These are phyloP conservation scores for Tympanopsis confertula DNA, from an alignment of 2,329 filamentous ascomycete genomes.

Conservation along the genomic window DNA sequence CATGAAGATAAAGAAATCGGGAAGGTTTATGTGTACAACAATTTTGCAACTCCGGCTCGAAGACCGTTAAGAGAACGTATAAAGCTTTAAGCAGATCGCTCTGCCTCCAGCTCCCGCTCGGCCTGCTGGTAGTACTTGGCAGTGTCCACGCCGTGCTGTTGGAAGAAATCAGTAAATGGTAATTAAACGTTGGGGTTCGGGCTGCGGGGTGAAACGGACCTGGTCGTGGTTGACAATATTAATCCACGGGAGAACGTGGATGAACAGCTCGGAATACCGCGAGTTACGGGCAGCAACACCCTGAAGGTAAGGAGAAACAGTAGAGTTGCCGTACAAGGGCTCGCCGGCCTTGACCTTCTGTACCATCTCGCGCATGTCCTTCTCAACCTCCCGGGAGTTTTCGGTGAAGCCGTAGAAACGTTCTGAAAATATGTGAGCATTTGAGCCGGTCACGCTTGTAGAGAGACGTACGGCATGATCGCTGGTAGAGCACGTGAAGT, in stretches of 20 bases:
- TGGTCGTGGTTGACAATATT: slow-evolving; percentile 56
- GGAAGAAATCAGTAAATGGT: slow-evolving; percentile 6
- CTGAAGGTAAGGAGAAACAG: slow-evolving; percentile 50
- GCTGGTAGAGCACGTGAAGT: slow-evolving; percentile 42
- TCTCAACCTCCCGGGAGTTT: slow-evolving; percentile 50
- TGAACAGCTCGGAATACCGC: slow-evolving; percentile 44
- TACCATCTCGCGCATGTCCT: slow-evolving; percentile 62
- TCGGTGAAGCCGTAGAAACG: slow-evolving; percentile 57
- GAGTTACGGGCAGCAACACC: slow-evolving; percentile 53
- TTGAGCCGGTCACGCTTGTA: no score
- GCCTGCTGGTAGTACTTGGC: slow-evolving; percentile 61
- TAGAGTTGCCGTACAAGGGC: slow-evolving; percentile 46
- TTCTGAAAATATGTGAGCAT: slow-evolving; percentile 22
- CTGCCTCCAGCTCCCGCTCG: slow-evolving; percentile 52
- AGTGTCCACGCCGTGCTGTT: slow-evolving; percentile 49
- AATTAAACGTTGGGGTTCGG: slow-evolving; percentile 1
- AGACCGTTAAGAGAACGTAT: no score
- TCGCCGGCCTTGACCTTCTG: slow-evolving; percentile 54
- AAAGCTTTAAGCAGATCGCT: slow-evolving; percentile 20
- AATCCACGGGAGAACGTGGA: slow-evolving; percentile 51
- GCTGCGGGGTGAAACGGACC: slow-evolving; percentile 17
- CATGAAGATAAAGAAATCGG: no score
- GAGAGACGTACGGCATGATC: slow-evolving; percentile 38
- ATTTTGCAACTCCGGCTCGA: no score
- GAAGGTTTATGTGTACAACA: no score